Percentiles rank a stretch among this genome's conserved stretches.
These are phyloP conservation scores for Miscanthus lutarioriparius DNA, from an alignment of 176 grass and related monocot species.

Conservation along the genomic window DNA sequence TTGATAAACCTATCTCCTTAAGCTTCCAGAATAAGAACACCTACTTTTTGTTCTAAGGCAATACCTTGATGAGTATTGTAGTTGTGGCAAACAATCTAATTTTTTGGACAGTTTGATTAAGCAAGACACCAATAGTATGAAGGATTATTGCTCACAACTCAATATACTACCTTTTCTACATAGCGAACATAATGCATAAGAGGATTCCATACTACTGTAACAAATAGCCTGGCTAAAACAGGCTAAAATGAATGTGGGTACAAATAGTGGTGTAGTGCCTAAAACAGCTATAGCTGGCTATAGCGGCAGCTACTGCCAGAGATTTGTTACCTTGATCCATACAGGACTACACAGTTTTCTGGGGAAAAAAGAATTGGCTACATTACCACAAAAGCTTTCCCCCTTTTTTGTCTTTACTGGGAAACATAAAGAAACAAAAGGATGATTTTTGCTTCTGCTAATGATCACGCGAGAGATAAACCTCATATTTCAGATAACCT, in stretches of 20 bases:
- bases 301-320: background rate
- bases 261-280: background rate
- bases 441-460: background rate
- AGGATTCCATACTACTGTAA: background rate
- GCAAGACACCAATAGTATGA: background rate
- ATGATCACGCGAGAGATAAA: slow-evolving; percentile 41
- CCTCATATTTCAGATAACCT: slow-evolving; percentile 99
- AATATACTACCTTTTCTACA: background rate
- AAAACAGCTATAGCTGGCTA: background rate
- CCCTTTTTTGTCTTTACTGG: background rate
- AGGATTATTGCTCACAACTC: background rate
- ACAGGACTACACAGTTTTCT: background rate
- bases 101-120: background rate
- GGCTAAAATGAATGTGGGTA: background rate
- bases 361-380: background rate
- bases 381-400: background rate
- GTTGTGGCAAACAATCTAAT: background rate
- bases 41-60: slow-evolving; percentile 9
- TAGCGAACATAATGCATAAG: background rate
- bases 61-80: background rate
- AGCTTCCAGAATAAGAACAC: background rate
- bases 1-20: background rate
- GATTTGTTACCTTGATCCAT: background rate
- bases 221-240: background rate
- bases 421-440: background rate